A percentile compares a stretch with the other conserved stretches of the same genome.
Evolutionary conservation across 1,139 yeast species (phyloP).

Genomic region (Geotrichum bryndzae): DNA sequence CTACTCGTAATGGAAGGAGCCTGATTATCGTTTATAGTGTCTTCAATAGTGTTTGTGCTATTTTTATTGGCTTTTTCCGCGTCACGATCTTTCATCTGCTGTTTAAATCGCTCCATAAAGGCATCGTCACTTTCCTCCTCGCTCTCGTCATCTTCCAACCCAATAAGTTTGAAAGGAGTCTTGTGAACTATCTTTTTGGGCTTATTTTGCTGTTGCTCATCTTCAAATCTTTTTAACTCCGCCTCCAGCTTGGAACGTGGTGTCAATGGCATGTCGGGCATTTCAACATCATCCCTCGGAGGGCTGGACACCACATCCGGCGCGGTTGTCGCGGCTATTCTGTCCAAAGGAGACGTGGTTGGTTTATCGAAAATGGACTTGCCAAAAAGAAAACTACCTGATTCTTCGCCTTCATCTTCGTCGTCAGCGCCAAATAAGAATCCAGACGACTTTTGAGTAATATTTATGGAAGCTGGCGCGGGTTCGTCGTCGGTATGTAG

Average conservation of each 20-base stretch:
- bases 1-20: background rate
- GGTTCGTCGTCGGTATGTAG: background rate
- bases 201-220: background rate
- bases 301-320: background rate
- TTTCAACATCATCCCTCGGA: background rate
- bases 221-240: conserved; percentile 2
- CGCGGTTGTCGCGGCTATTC: background rate
- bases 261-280: conserved; percentile 1
- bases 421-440: background rate
- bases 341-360: background rate
- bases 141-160: conserved; percentile 2
- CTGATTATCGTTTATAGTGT: background rate
- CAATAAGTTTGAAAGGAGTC: background rate
- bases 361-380: background rate
- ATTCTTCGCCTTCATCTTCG: conserved; percentile 11
- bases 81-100: background rate
- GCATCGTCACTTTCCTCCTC: conserved; percentile 11
- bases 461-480: background rate
- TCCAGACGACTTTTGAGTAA: background rate
- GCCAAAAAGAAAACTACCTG: background rate
- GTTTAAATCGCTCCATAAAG: conserved; percentile 11
- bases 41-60: background rate
- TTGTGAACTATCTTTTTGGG: background rate
- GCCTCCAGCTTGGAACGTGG: conserved; percentile 8
- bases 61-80: background rate